Evolutionary conservation across 768 basidiomycete genomes (phyloP).

Genomic region (Tricholoma saponaceum): DNA sequence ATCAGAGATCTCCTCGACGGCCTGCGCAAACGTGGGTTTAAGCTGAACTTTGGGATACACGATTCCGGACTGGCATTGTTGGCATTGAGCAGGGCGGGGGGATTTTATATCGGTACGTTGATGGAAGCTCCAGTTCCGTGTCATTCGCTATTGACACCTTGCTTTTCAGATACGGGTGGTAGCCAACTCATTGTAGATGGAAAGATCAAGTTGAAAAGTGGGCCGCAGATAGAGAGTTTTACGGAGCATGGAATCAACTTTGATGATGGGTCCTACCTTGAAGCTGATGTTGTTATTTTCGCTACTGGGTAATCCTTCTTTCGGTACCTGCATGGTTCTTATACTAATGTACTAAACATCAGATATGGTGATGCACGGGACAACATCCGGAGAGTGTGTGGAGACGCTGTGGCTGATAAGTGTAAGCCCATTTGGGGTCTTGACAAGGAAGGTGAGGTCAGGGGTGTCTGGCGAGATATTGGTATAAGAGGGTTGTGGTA

Average conservation of each 20-base stretch:
- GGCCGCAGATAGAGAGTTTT: slow-evolving; percentile 39
- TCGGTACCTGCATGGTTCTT: background rate
- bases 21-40: slow-evolving; percentile 55
- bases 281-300: slow-evolving; percentile 48
- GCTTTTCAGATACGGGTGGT: slow-evolving; percentile 44
- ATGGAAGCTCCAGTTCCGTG: background rate
- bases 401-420: background rate
- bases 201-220: slow-evolving; percentile 67
- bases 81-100: slow-evolving; percentile 46
- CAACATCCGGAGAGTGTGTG: background rate
- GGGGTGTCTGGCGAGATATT: background rate
- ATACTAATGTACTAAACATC: background rate
- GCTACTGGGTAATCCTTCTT: slow-evolving; percentile 36
- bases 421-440: background rate
- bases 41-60: slow-evolving; percentile 44
- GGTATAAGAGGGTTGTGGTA: background rate
- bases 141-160: no score
- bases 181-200: slow-evolving; percentile 56
- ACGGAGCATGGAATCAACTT: slow-evolving; percentile 41
- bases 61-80: slow-evolving; percentile 44
- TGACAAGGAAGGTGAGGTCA: background rate
- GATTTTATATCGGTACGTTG: no score
- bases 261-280: slow-evolving; percentile 43
- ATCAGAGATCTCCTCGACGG: slow-evolving; percentile 46
- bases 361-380: no score